phyloP scores from a whole-genome alignment of 2,329 filamentous ascomycete genomes.

The Cladophialophora yegresii region DNA sequence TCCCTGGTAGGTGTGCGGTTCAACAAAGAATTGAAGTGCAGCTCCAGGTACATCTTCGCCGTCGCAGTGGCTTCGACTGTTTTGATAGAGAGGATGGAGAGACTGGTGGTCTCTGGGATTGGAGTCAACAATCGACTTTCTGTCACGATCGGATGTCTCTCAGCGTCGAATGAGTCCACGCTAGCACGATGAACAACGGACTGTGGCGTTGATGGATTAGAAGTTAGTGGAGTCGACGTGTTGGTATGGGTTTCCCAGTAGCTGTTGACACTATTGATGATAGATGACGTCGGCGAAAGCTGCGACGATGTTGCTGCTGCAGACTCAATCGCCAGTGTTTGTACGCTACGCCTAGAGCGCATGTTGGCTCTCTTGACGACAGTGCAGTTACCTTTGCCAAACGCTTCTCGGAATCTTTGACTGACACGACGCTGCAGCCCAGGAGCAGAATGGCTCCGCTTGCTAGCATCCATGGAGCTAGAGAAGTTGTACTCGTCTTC shows the following conservation, averaged over 20 bases:
- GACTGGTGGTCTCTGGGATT: slow-evolving; percentile 26
- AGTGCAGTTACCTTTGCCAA: slow-evolving; percentile 30
- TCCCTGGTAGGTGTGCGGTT: slow-evolving; percentile 60
- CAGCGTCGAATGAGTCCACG: slow-evolving; percentile 22
- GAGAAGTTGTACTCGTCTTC: slow-evolving; percentile 9
- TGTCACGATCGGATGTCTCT: slow-evolving; percentile 14
- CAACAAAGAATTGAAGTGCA: slow-evolving; percentile 73
- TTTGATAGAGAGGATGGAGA: slow-evolving; percentile 26
- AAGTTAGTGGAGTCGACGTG: slow-evolving; percentile 31
- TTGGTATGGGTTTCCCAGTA: slow-evolving; percentile 7
- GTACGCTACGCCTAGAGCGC: slow-evolving; percentile 32
- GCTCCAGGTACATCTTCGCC: slow-evolving; percentile 84
- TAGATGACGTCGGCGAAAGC: slow-evolving; percentile 29
- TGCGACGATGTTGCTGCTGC: slow-evolving; percentile 2
- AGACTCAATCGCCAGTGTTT: slow-evolving; percentile 27
- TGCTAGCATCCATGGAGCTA: neutral
- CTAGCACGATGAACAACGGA: slow-evolving; percentile 20
- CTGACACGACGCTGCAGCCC: slow-evolving; percentile 24
- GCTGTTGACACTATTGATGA: slow-evolving; percentile 26
- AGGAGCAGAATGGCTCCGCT: slow-evolving; percentile 27
- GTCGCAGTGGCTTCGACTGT: slow-evolving; percentile 79
- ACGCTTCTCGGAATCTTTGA: slow-evolving; percentile 28
- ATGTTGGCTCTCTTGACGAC: slow-evolving; percentile 31
- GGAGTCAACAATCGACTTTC: slow-evolving; percentile 26
- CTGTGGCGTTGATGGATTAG: slow-evolving; percentile 26